Percentiles rank a stretch among this genome's conserved stretches.
phyloP scores from a whole-genome alignment of 371 early-diverging fungal species.

The Batkoa obscura region DNA sequence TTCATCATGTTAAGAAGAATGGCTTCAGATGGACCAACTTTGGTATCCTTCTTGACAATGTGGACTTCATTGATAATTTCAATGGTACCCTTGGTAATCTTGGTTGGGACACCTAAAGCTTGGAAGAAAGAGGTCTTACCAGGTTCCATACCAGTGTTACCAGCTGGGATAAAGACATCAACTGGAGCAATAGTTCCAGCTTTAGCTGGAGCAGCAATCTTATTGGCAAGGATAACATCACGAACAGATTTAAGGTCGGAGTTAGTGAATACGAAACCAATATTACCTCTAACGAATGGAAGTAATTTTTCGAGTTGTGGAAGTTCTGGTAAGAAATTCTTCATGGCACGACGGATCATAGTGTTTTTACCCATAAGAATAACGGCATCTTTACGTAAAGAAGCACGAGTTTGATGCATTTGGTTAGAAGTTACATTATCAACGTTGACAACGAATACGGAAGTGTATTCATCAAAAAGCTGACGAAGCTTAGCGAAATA shows the following conservation, averaged over 20 bases:
- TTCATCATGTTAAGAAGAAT: constrained; percentile 96
- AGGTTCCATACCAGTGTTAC: constrained; percentile 99
- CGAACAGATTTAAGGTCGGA: constrained; percentile 87
- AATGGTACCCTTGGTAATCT: constrained; percentile 99
- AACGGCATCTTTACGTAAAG: constrained; percentile 79
- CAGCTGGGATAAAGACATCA: constrained; percentile 92
- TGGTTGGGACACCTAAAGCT: constrained; percentile 99
- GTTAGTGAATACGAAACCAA: constrained; percentile 99
- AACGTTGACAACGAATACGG: constrained; percentile 97
- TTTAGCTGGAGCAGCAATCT: constrained; percentile 97
- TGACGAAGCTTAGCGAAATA: constrained; percentile 48
- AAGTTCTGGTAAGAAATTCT: constrained; percentile 52
- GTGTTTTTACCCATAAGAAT: constrained; percentile 99
- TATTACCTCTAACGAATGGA: constrained; percentile 82
- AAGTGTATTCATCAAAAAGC: constrained; percentile 49
- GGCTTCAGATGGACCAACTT: constrained; percentile 99
- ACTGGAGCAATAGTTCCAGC: constrained; percentile 94
- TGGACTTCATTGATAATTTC: constrained; percentile 96
- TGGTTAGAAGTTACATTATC: constrained; percentile 99
- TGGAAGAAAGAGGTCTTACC: constrained; percentile 99
- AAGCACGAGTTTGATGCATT: constrained; percentile 97
- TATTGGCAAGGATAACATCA: constrained; percentile 78
- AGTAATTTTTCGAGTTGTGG: constrained; percentile 78
- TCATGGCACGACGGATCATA: constrained; percentile 95
- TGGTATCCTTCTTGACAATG: constrained; percentile 74